Percentiles rank a stretch among this genome's conserved stretches.
phyloP scores from a whole-genome alignment of 2,329 filamentous ascomycete species.

The Fusarium beomiforme region DNA sequence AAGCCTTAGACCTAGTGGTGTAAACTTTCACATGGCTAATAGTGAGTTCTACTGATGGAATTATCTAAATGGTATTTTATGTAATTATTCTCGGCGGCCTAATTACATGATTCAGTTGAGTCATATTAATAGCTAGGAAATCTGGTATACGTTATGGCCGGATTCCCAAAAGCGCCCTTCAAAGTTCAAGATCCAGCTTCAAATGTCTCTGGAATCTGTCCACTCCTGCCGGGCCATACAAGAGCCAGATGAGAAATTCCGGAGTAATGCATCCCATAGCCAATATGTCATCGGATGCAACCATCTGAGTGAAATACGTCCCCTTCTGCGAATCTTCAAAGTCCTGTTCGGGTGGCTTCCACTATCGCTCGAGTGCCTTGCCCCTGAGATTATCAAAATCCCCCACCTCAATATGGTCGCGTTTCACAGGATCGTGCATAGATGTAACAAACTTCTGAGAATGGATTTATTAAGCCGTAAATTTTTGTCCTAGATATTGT shows the following conservation, averaged over 20 bases:
- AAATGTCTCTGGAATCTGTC: neutral
- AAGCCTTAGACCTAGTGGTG: too few species aligned
- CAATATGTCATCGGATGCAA: neutral
- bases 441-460: neutral
- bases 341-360: too few species aligned
- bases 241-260: neutral
- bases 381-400: neutral
- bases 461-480: neutral
- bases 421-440: fast-evolving
- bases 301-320: too few species aligned
- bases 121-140: too few species aligned
- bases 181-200: neutral
- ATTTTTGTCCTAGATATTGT: neutral
- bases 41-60: too few species aligned
- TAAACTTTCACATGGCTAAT: too few species aligned
- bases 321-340: too few species aligned
- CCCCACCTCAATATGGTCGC: neutral
- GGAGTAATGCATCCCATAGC: neutral
- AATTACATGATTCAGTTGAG: too few species aligned
- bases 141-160: neutral
- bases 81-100: too few species aligned
- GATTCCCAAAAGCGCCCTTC: neutral
- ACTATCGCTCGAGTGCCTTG: fast-evolving
- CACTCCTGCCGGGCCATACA: neutral
- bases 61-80: too few species aligned